Conservation (phyloP, 768 basidiomycete species). For the Lentinula sp. region DNA sequence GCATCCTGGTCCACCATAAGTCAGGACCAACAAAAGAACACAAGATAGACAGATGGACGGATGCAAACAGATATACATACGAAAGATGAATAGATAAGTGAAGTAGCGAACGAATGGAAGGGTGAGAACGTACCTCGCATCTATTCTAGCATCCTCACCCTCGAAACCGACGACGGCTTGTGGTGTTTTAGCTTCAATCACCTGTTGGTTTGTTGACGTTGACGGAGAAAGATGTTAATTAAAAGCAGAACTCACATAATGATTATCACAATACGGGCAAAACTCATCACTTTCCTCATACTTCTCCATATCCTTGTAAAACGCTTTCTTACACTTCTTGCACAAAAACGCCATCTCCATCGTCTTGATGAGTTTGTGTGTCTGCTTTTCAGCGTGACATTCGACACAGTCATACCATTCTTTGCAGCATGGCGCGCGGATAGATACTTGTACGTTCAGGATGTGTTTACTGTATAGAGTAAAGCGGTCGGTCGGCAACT, state of each 20-base stretch:
- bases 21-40: no score
- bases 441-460: conserved; percentile 92
- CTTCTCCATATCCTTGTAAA: conserved; percentile 86
- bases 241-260: conserved; percentile 62
- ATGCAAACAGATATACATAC: neutral
- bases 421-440: conserved; percentile 96
- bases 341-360: conserved; percentile 81
- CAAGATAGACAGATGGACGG: neutral
- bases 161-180: conserved; percentile 82
- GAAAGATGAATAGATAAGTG: neutral
- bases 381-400: conserved; percentile 84
- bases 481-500: conserved; percentile 1
- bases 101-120: no score
- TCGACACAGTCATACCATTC: conserved; percentile 97
- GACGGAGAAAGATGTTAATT: neutral
- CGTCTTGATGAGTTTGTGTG: conserved; percentile 67
- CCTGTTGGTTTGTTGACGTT: conserved; percentile 35
- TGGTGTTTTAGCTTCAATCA: conserved; percentile 89
- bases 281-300: conserved; percentile 98
- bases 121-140: conserved; percentile 59
- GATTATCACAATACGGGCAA: conserved; percentile 98
- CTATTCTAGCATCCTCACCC: conserved; percentile 85
- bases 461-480: conserved; percentile 75
- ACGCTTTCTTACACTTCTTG: conserved; percentile 93
- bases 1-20: conserved; percentile 47